These are phyloP conservation scores for Bipolaris victoriae DNA, from an alignment of 2,329 filamentous ascomycete genomes.

Conservation along the genomic window DNA sequence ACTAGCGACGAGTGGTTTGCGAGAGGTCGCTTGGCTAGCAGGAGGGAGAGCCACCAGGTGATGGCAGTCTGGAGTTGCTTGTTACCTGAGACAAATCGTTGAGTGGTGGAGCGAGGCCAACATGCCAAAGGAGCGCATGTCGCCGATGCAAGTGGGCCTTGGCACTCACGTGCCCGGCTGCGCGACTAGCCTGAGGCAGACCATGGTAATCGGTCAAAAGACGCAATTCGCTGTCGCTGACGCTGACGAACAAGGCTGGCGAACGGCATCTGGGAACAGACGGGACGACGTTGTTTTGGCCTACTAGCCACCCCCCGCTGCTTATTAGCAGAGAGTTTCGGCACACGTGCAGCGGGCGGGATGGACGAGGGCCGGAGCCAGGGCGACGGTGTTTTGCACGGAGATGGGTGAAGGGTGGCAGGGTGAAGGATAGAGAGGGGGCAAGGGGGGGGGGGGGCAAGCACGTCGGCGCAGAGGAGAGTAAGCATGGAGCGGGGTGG, in stretches of 20 bases:
- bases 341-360: too few species aligned
- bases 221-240: slow-evolving; percentile 22
- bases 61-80: slow-evolving; percentile 28
- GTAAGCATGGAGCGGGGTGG: too few species aligned
- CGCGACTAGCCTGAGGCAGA: slow-evolving; percentile 21
- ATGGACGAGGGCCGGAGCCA: too few species aligned
- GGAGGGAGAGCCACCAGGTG: slow-evolving; percentile 30
- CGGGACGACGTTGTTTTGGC: too few species aligned
- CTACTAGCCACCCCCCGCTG: too few species aligned
- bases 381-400: too few species aligned
- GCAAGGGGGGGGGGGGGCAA: too few species aligned
- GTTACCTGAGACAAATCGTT: slow-evolving; percentile 40
- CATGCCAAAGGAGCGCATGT: slow-evolving; percentile 36
- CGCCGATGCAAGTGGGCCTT: slow-evolving; percentile 42
- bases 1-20: slow-evolving; percentile 15
- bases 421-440: too few species aligned
- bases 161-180: slow-evolving; percentile 34
- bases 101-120: slow-evolving; percentile 31
- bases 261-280: neutral
- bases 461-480: too few species aligned
- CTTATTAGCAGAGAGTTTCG: too few species aligned
- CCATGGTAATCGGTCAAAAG: slow-evolving; percentile 23
- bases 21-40: slow-evolving; percentile 26
- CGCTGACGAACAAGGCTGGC: slow-evolving; percentile 3
- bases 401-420: too few species aligned